Base-by-base conservation (phyloP, 2,329 filamentous ascomycete genomes). In the Penicillium rolfsii region DNA sequence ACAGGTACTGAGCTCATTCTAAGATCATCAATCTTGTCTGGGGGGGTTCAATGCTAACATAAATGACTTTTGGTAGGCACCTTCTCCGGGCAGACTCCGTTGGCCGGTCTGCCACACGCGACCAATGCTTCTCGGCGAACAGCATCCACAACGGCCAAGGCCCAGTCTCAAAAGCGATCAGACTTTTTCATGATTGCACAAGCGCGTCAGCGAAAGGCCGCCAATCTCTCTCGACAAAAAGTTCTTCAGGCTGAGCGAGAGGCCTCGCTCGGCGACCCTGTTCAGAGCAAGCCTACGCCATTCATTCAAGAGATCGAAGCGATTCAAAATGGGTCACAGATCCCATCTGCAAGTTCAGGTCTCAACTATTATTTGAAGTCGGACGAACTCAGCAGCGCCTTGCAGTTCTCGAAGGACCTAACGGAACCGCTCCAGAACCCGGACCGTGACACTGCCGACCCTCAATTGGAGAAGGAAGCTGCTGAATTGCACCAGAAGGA, bases 111-210 rank as follows among this genome's bases (percentile, higher is more conserved):
- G 46, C 70, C 70, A 74, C 88, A 74, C 79, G 85, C 77, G 43
- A 76, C 72, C 57, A 75, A 74, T 50, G 71, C 70, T 56, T 82
- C 84, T 68, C 87, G 91, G 67, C 85, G 86, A 64, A 89, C 90
- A 53, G 86, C 88, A 24, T 86, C 87, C 41, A 79, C 80, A 55
- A 83, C 86, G 67, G 85, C 90, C 67, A 85, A 85, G 67, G 85
- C 90, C 67, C 85, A 85, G 78, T 87, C 87, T 74, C 84, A 85
- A 62, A 83, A 85, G 64, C 85, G 85, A 61, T 87, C 89, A 73
- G 92, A 98, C 70, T 93, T 93, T 0, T 97, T 96, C 74, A 84
- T 89, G 61, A 86, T 90, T 77, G 89, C 89, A 3, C 91, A 96
- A 77, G 88, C 91, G 35, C 86, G 90, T 71, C 91, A 93, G 74